phyloP scores from a whole-genome alignment of 371 early-diverging fungal species.

The Mucor plumbeus region DNA sequence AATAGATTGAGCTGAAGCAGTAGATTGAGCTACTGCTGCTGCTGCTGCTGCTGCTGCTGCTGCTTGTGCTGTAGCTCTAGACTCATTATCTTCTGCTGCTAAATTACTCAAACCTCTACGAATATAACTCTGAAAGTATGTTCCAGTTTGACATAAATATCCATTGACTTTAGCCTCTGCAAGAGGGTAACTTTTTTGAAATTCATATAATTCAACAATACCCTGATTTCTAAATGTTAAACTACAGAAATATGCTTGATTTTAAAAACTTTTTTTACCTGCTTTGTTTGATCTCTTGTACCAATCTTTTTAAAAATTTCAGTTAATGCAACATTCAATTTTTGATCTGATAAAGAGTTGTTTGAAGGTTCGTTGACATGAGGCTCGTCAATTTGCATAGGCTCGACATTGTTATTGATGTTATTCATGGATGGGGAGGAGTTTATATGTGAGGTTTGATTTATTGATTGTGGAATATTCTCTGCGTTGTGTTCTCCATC shows the following conservation, averaged over 20 bases:
- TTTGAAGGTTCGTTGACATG: background rate
- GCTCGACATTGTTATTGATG: slow-evolving; percentile 23
- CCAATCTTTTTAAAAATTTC: slow-evolving; percentile 79
- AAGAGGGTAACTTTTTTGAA: slow-evolving; percentile 72
- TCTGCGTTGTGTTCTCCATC: slow-evolving; percentile 7
- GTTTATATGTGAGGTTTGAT: slow-evolving; percentile 15
- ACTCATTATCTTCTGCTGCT: slow-evolving; percentile 62
- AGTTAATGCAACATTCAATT: slow-evolving; percentile 61
- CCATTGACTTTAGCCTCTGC: slow-evolving; percentile 68
- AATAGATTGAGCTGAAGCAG: background rate
- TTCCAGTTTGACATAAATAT: slow-evolving; percentile 66
- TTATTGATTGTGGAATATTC: slow-evolving; percentile 10
- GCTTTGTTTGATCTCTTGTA: slow-evolving; percentile 75
- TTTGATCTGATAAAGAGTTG: slow-evolving; percentile 43
- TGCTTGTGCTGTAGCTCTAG: slow-evolving; percentile 23
- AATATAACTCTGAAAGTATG: slow-evolving; percentile 83
- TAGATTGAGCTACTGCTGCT: background rate
- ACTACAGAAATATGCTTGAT: no score
- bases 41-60: slow-evolving; percentile 4
- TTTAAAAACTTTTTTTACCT: slow-evolving; percentile 26
- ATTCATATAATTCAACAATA: slow-evolving; percentile 76
- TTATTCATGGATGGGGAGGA: slow-evolving; percentile 15
- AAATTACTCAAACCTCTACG: slow-evolving; percentile 68
- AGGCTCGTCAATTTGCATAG: slow-evolving; percentile 44
- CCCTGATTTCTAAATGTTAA: slow-evolving; percentile 34